Evolutionary conservation across 1,284 basidiomycete genomes (phyloP).

Genomic region (Tranzscheliella williamsii): DNA sequence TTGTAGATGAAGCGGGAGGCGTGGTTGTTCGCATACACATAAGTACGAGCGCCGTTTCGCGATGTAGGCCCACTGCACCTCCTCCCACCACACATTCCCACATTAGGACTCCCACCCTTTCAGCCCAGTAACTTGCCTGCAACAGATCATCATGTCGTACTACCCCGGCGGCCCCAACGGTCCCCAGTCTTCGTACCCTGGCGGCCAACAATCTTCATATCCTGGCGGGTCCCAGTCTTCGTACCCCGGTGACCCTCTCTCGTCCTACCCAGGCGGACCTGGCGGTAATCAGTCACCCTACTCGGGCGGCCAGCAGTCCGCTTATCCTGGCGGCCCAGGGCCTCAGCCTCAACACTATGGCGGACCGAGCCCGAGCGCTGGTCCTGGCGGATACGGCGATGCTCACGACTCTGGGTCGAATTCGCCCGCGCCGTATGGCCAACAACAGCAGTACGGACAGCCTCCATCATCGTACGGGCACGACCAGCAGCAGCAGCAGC

Average conservation of each 20-base stretch:
- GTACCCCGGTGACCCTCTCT: slow-evolving; percentile 14
- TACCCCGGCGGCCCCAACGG: slow-evolving; percentile 18
- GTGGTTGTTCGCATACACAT: too few species aligned
- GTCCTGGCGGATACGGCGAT: neutral
- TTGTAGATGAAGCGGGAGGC: too few species aligned
- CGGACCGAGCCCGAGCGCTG: neutral
- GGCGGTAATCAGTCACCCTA: slow-evolving; percentile 11
- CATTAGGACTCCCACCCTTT: too few species aligned
- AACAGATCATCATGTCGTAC: slow-evolving; percentile 11
- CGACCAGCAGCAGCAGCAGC: slow-evolving; percentile 18
- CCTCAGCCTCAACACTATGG: slow-evolving; percentile 7
- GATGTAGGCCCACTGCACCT: too few species aligned
- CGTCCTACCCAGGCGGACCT: slow-evolving; percentile 1
- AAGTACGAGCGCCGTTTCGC: too few species aligned
- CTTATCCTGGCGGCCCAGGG: slow-evolving; percentile 22
- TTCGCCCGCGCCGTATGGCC: slow-evolving; percentile 5
- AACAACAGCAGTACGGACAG: slow-evolving; percentile 1
- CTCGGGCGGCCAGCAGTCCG: slow-evolving; percentile 19
- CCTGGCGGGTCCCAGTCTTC: slow-evolving; percentile 13
- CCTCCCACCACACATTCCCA: too few species aligned
- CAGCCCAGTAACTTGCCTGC: too few species aligned
- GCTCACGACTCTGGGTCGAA: neutral
- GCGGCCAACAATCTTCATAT: slow-evolving; percentile 18
- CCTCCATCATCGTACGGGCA: slow-evolving; percentile 1
- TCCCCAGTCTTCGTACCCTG: slow-evolving; percentile 6